Percentiles rank a stretch among this genome's conserved stretches.
Conservation (phyloP, 2,329 filamentous ascomycete genomes). For the Aulographum hederae region DNA sequence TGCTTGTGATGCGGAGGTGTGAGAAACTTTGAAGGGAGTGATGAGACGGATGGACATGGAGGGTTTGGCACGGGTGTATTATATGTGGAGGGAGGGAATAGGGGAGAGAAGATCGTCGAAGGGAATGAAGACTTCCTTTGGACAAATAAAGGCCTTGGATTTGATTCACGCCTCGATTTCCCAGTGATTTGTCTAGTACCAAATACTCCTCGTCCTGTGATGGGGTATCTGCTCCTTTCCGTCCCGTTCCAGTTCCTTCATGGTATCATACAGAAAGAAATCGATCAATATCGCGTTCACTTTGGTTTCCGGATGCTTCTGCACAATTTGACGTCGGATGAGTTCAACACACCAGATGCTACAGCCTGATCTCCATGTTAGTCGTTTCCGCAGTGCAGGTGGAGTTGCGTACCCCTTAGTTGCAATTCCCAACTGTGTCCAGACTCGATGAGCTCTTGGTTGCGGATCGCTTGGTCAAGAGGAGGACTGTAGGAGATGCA, state of each 20-base stretch:
- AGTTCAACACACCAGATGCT: conserved; percentile 95
- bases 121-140: too few species aligned
- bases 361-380: conserved; percentile 37
- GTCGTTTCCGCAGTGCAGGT: background rate
- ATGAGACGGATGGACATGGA: too few species aligned
- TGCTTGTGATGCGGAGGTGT: too few species aligned
- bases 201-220: conserved; percentile 82
- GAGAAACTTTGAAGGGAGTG: too few species aligned
- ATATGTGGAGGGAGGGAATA: too few species aligned
- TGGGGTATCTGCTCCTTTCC: conserved; percentile 47
- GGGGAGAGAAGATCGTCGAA: too few species aligned
- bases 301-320: conserved; percentile 47
- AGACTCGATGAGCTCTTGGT: conserved; percentile 44
- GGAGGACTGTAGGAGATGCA: conserved; percentile 72
- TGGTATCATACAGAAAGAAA: conserved; percentile 90
- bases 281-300: conserved; percentile 87
- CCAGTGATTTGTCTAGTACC: too few species aligned
- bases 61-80: too few species aligned
- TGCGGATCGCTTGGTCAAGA: conserved; percentile 51
- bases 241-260: conserved; percentile 58
- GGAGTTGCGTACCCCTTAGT: conserved; percentile 44
- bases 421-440: conserved; percentile 73
- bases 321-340: conserved; percentile 62
- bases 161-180: too few species aligned
- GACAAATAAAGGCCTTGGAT: too few species aligned